Conservation (phyloP, 306 rosid genomes). For the Vicia sativa region DNA sequence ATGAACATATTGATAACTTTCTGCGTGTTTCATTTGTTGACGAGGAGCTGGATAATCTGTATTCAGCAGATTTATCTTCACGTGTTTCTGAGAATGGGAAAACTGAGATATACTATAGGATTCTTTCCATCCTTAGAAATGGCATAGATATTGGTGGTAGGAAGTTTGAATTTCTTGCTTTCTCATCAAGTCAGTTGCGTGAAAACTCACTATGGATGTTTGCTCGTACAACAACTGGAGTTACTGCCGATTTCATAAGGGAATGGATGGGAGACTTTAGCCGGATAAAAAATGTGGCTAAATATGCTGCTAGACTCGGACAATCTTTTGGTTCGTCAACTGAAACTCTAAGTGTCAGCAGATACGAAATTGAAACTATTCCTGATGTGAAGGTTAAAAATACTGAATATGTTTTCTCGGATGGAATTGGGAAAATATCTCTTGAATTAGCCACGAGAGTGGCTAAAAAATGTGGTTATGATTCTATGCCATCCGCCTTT, state of each 20-base stretch:
- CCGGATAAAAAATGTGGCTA: constrained; percentile 77
- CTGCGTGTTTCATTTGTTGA: constrained; percentile 88
- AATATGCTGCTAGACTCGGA: constrained; percentile 90
- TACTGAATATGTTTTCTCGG: constrained; percentile 65
- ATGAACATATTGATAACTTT: constrained; percentile 55
- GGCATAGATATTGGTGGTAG: constrained; percentile 72
- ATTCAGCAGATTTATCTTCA: constrained; percentile 66
- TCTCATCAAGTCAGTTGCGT: constrained; percentile 85
- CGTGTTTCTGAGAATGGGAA: constrained; percentile 53
- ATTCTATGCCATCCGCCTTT: constrained; percentile 71
- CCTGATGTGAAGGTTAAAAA: constrained; percentile 46
- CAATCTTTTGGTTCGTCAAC: constrained; percentile 94
- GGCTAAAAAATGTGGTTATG: constrained; percentile 64
- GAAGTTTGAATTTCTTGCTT: constrained; percentile 85
- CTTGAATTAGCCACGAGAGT: constrained; percentile 63
- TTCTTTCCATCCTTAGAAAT: constrained; percentile 61
- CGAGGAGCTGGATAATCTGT: constrained; percentile 71
- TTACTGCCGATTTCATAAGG: constrained; percentile 59
- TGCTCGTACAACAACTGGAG: constrained; percentile 52
- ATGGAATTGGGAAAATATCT: constrained; percentile 92
- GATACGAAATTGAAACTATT: constrained; percentile 58
- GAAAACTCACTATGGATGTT: constrained; percentile 92
- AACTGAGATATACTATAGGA: constrained; percentile 65
- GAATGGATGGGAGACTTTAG: constrained; percentile 72
- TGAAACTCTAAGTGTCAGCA: constrained; percentile 60